phyloP scores from a whole-genome alignment of 2,329 filamentous ascomycete species.

The Parafenestella ontariensis region DNA sequence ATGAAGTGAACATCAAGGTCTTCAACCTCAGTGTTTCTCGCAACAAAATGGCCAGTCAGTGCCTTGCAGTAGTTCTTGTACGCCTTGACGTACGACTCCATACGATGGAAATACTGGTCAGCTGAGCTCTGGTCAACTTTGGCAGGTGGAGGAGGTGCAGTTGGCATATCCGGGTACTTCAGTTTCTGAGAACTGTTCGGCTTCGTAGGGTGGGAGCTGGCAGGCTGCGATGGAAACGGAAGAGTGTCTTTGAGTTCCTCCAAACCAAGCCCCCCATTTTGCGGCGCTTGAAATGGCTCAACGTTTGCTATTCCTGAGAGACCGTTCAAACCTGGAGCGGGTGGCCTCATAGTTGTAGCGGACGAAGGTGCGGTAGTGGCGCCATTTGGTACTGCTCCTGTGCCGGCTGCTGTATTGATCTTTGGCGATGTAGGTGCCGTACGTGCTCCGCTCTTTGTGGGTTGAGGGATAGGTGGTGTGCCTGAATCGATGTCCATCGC shows the following conservation, averaged over 20 bases:
- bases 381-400: conserved; percentile 22
- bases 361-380: conserved; percentile 21
- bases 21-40: conserved; percentile 57
- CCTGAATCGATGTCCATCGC: conserved; percentile 58
- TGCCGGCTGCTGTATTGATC: conserved; percentile 8
- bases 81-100: conserved; percentile 63
- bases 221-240: conserved; percentile 65
- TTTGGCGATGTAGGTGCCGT: conserved; percentile 11
- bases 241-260: conserved; percentile 61
- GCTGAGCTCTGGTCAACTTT: conserved; percentile 57
- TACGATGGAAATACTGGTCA: conserved; percentile 59
- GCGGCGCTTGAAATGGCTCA: conserved; percentile 57
- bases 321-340: conserved; percentile 47
- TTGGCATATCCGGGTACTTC: conserved; percentile 60
- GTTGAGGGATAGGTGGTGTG: conserved; percentile 30
- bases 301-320: conserved; percentile 60
- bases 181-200: conserved; percentile 50
- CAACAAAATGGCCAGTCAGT: conserved; percentile 64
- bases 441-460: conserved; percentile 5
- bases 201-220: conserved; percentile 52
- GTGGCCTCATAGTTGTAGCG: conserved; percentile 18
- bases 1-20: conserved; percentile 57
- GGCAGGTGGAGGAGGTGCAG: conserved; percentile 54
- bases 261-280: conserved; percentile 60
- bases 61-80: conserved; percentile 63